A percentile compares a stretch with the other conserved stretches of the same genome.
phyloP scores from a whole-genome alignment of 1,284 basidiomycete genomes.

The Lignosus rhinocerotis region DNA sequence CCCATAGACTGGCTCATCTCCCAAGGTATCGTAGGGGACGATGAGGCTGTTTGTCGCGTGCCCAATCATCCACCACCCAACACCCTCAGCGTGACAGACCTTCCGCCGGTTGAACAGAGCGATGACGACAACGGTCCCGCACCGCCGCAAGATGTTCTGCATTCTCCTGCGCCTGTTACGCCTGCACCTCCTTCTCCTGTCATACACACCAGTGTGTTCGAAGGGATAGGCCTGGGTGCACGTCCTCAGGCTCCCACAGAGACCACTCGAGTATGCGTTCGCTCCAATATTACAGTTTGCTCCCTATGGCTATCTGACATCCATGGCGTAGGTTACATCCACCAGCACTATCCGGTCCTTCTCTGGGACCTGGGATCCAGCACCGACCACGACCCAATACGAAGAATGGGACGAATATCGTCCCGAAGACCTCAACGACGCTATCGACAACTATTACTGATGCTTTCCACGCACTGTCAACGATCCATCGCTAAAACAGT shows the following conservation, averaged over 20 bases:
- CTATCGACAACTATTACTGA: slow-evolving; percentile 16
- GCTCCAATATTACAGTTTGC: background rate
- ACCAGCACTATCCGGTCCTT: slow-evolving; percentile 12
- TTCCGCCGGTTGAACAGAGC: slow-evolving; percentile 3
- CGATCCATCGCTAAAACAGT: background rate
- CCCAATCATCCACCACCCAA: background rate
- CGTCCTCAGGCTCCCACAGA: slow-evolving; percentile 1
- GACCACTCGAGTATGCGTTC: slow-evolving; percentile 6
- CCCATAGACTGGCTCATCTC: slow-evolving; percentile 28
- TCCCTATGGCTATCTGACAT: too few relatives aligned
- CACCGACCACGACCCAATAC: slow-evolving; percentile 3
- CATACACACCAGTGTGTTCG: background rate
- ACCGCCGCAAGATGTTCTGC: background rate
- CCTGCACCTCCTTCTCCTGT: background rate
- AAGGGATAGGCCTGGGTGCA: background rate
- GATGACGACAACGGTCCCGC: background rate
- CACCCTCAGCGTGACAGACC: background rate
- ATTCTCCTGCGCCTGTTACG: background rate
- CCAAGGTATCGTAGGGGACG: slow-evolving; percentile 27
- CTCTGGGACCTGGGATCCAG: slow-evolving; percentile 20
- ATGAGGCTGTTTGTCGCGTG: slow-evolving; percentile 3
- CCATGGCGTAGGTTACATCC: slow-evolving; percentile 4
- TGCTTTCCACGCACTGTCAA: slow-evolving; percentile 10
- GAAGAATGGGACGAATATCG: slow-evolving; percentile 18
- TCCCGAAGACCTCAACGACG: slow-evolving; percentile 13